Base-by-base conservation (phyloP, 257 asterid species). In the Salvia splendens region DNA sequence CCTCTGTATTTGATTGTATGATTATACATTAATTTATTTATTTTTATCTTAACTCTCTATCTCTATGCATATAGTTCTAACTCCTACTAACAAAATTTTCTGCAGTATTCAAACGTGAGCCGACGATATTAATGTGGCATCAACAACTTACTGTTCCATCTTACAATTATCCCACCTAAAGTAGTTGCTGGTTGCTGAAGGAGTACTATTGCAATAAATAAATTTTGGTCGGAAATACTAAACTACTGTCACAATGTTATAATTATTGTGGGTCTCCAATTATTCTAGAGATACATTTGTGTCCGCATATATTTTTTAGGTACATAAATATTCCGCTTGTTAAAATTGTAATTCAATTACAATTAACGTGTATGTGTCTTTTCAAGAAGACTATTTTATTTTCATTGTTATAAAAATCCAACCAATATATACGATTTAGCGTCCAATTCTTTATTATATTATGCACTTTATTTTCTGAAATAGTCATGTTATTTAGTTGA, bases 71-170 rank as follows among this genome's bases (percentile, higher is more conserved):
- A n/a, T n/a, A n/a, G n/a, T n/a, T n/a, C n/a, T n/a, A n/a, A n/a
- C n/a, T n/a, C n/a, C n/a, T n/a, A n/a, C n/a, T n/a, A n/a, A n/a
- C n/a, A n/a, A n/a, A n/a, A n/a, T n/a, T n/a, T n/a, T n/a, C n/a
- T n/a, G n/a, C 46, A 73, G 43, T 40, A 73, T 40, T 67, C 55
- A 73, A 73, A 61, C 28, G 59, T 45, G 68, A 61, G 51, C 74
- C 65, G 78, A 73, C 74, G 53, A 9, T 60, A 76, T 58, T 76
- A 70, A 76, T 51, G 64, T 30, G 20, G 56, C 66, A 70, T 61
- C 57, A 70, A 50, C 76, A 17, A 51, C 76, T 63, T 38, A 49
- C 43, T 49, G 11, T 51, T 64, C 55, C 17, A 59, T 61, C 4
- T 57, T 36, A 33, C 57, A 42, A 70, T 61, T 59, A 71, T 59